Evolutionary conservation across 495 filamentous ascomycete species (phyloP).

Genomic region (Choiromyces venosus): DNA sequence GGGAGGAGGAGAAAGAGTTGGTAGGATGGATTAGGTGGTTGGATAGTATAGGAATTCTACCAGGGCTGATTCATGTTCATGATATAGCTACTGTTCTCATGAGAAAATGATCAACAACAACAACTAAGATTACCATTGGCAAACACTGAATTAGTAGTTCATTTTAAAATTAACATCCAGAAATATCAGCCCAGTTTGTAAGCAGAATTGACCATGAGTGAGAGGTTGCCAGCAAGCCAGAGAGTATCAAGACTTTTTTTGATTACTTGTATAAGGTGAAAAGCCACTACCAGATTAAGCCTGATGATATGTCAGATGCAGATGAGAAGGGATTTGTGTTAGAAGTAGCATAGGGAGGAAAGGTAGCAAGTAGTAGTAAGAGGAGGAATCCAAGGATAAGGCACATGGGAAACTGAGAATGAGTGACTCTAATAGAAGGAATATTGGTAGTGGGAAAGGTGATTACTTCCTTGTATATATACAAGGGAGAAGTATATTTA

Average conservation of each 20-base stretch:
- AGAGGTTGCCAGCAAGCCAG: conserved; percentile 5
- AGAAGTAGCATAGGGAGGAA: neutral
- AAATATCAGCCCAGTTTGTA: neutral
- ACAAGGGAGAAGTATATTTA: conserved; percentile 9
- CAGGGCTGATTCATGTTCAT: conserved; percentile 3
- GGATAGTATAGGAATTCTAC: conserved; percentile 12
- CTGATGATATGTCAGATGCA: conserved; percentile 1
- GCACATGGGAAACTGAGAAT: conserved; percentile 20
- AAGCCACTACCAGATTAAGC: neutral
- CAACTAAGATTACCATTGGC: neutral
- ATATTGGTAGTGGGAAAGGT: neutral
- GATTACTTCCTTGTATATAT: conserved; percentile 14
- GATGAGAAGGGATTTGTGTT: conserved; percentile 14
- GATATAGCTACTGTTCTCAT: neutral
- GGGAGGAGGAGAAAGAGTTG: conserved; percentile 1
- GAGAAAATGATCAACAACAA: neutral
- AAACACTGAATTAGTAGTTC: neutral
- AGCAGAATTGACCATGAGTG: conserved; percentile 10
- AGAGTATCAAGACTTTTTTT: neutral
- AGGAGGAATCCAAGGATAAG: neutral
- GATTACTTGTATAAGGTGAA: neutral
- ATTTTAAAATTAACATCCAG: conserved; percentile 8
- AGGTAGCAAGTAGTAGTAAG: neutral
- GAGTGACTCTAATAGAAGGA: conserved; percentile 11
- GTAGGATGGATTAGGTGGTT: conserved; percentile 9